phyloP scores from a whole-genome alignment of 192 early-diverging fungal genomes.

The Linnemannia hyalina region DNA sequence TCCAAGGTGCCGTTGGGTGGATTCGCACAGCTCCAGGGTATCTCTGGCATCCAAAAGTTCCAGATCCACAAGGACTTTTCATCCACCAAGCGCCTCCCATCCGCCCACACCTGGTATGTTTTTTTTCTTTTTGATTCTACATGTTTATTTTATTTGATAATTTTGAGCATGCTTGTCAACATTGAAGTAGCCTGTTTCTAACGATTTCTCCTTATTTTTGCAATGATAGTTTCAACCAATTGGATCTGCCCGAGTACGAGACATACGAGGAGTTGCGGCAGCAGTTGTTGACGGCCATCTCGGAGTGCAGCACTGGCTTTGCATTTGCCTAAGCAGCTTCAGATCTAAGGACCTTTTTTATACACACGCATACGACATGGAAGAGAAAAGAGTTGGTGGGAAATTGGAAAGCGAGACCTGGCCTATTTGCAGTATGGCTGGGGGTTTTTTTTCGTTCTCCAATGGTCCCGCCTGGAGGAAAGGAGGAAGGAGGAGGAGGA shows the following conservation, averaged over 20 bases:
- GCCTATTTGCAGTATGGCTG: not conserved
- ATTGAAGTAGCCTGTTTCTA: not conserved
- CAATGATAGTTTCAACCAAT: constrained; percentile 89
- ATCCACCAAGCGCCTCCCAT: constrained; percentile 85
- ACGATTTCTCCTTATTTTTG: not conserved
- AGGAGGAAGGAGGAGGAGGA: not conserved
- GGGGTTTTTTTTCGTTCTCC: not conserved
- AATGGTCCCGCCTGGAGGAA: not conserved
- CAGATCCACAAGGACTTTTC: constrained; percentile 97
- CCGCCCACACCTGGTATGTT: constrained; percentile 94
- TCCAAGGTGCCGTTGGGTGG: constrained; percentile 97
- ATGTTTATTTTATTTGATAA: not conserved
- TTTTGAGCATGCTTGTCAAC: not conserved
- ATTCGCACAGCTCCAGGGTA: constrained; percentile 92
- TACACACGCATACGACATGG: not conserved
- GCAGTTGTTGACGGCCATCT: constrained; percentile 88
- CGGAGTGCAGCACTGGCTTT: constrained; percentile 95
- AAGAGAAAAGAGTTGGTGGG: not conserved
- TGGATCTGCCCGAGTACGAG: constrained; percentile 94
- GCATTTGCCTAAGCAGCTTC: constrained; percentile 66
- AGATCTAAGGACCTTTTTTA: too few species aligned
- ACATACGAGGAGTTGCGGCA: constrained; percentile 88
- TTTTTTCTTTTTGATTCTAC: constrained; percentile 13
- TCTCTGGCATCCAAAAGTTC: constrained; percentile 96
- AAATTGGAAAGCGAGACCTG: not conserved